A percentile compares a stretch with the other conserved stretches of the same genome.
Conservation (phyloP, 257 asterid species). For the Ajuga chamaepitys region DNA sequence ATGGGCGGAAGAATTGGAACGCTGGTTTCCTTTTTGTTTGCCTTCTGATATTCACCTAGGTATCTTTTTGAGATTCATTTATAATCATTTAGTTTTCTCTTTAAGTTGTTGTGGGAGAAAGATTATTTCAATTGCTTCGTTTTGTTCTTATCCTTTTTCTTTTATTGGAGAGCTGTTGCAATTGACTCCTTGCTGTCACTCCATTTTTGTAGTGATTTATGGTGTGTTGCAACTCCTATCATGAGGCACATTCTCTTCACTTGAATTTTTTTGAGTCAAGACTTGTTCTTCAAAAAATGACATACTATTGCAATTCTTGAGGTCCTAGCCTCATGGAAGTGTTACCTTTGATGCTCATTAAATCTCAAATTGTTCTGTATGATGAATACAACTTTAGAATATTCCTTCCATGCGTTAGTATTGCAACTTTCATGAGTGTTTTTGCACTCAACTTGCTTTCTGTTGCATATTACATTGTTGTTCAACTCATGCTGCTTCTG, state of each 20-base stretch:
- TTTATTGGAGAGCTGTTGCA: neutral
- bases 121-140: neutral
- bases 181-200: neutral
- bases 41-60: conserved; percentile 95
- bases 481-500: conserved; percentile 1
- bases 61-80: conserved; percentile 23
- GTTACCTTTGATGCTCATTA: neutral
- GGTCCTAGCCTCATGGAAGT: neutral
- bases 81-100: neutral
- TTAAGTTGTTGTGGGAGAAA: neutral
- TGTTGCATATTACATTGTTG: neutral
- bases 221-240: neutral
- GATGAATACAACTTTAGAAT: neutral
- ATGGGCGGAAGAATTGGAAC: conserved; percentile 98
- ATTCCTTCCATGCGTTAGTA: neutral
- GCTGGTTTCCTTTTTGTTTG: conserved; percentile 80
- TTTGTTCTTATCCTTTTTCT: neutral
- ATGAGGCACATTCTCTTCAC: neutral
- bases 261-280: neutral
- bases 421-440: conserved; percentile 3
- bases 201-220: neutral
- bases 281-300: conserved; percentile 6
- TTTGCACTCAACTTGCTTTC: neutral
- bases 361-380: neutral
- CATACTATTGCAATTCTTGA: conserved; percentile 9